phyloP scores from a whole-genome alignment of 2,329 filamentous ascomycete species.

The Aspergillus chevalieri region DNA sequence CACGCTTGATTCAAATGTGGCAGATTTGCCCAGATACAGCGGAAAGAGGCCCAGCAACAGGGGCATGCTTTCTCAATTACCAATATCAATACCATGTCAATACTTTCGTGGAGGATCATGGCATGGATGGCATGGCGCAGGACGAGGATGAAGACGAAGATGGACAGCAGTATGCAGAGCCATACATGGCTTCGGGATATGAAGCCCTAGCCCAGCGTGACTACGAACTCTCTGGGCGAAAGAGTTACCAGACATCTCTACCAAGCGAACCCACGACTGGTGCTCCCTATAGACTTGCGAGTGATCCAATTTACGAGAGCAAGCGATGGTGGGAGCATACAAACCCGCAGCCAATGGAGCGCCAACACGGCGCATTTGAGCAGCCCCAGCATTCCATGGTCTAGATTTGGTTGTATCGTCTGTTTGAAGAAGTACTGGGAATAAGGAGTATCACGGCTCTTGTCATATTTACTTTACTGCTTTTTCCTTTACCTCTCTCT shows the following conservation, averaged over 20 bases:
- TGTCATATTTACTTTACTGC: no score
- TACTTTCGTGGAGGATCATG: conserved; percentile 10
- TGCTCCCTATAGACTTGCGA: conserved; percentile 29
- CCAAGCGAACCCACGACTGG: conserved; percentile 25
- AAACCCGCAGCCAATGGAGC: conserved; percentile 26
- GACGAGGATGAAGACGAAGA: conserved; percentile 11
- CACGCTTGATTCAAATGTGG: conserved; percentile 78
- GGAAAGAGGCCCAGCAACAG: conserved; percentile 11
- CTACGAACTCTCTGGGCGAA: conserved; percentile 41
- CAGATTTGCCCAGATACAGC: conserved; percentile 57
- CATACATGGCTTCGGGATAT: conserved; percentile 81
- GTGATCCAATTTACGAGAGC: conserved; percentile 37
- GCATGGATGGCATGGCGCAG: conserved; percentile 40
- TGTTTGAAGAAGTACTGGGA: background rate
- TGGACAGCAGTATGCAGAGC: conserved; percentile 54
- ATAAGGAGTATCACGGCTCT: no score
- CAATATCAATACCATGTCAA: background rate
- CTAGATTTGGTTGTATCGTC: conserved; percentile 1
- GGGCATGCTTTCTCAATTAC: no score
- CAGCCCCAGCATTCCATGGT: conserved; percentile 23
- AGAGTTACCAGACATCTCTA: conserved; percentile 2
- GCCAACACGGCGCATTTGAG: conserved; percentile 34
- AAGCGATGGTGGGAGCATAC: conserved; percentile 34
- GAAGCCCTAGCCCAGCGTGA: conserved; percentile 61
- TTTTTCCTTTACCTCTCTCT: no score